Conservation (phyloP, 108 stramenopile genomes). For the Schizochytrium sp. region DNA sequence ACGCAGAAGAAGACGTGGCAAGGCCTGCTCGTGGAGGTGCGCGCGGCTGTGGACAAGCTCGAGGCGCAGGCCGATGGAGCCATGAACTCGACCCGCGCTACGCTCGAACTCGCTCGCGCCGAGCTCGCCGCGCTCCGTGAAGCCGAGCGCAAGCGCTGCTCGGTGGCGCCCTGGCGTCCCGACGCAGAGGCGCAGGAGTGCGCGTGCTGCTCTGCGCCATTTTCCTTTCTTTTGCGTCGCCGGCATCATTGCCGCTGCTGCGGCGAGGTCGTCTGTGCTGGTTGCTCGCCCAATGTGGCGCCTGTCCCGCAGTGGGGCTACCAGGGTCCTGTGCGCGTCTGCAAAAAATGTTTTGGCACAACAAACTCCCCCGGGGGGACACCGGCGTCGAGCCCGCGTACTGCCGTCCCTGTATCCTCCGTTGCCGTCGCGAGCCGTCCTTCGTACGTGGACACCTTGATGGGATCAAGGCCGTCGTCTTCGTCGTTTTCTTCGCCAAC, state of each 20-base stretch:
- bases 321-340: constrained; percentile 3
- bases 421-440: no score
- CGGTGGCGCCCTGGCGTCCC: neutral
- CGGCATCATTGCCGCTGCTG: constrained; percentile 17
- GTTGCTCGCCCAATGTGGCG: neutral
- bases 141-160: neutral
- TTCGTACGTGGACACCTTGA: no score
- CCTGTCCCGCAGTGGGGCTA: constrained; percentile 10
- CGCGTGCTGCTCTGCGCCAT: neutral
- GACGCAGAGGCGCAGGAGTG: neutral
- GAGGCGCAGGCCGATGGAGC: neutral
- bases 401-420: neutral
- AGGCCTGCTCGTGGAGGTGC: neutral
- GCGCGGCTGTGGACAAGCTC: neutral
- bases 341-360: neutral
- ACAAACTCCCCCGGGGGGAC: neutral
- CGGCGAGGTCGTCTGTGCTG: neutral
- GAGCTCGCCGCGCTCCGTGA: neutral
- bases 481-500: no score
- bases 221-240: neutral
- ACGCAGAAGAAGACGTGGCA: neutral
- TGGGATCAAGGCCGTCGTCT: no score
- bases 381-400: neutral
- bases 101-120: neutral
- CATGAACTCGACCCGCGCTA: neutral